Base-by-base conservation (phyloP, 805 yeast species). In the Blastobotrys americana region DNA sequence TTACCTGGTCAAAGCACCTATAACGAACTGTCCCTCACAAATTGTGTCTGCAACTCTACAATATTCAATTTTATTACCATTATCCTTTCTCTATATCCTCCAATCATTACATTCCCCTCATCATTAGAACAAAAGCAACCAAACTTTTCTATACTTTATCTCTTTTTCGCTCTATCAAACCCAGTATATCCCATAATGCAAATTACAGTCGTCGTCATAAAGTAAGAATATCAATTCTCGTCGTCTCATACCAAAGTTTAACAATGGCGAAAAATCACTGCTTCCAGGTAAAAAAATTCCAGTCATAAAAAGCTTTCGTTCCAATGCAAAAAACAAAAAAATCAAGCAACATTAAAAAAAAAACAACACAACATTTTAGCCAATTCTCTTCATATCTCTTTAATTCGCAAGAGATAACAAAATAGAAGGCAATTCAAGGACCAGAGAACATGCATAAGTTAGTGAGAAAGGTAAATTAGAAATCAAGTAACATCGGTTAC, bases 31-130 rank as follows among this genome's bases (percentile, higher is more conserved):
- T 19, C 19, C 17, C 13, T 9, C 37, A 5, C 37, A 13, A 13
- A 13, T n/a, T n/a, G n/a, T n/a, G n/a, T n/a, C n/a, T n/a, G n/a
- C n/a, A n/a, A n/a, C n/a, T n/a, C n/a, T n/a, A n/a, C n/a, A n/a
- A n/a, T n/a, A n/a, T n/a, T n/a, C n/a, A 13, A 13, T 34, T 34
- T 34, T 6, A 16, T 19, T 17, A 34, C 6, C 15, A 34, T 6
- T 17, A n/a, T 36, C 22, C 20, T 13, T 36, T 36, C 20, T 36
- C 39, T 36, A 36, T 36, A 36, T 36, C 39, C 39, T 20, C 39
- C 17, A 18, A 16, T 20, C 20, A 17, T 36, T 20, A 36, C 20
- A 36, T 9, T 19, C 37, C 17, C 37, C 9, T 34, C 37, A 34
- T 36, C 39, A 16, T 20, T 9, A 16, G 18, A 36, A 36, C 39